Conservation (phyloP, 148 eudicot species). For the Salicornia ramosissima region DNA sequence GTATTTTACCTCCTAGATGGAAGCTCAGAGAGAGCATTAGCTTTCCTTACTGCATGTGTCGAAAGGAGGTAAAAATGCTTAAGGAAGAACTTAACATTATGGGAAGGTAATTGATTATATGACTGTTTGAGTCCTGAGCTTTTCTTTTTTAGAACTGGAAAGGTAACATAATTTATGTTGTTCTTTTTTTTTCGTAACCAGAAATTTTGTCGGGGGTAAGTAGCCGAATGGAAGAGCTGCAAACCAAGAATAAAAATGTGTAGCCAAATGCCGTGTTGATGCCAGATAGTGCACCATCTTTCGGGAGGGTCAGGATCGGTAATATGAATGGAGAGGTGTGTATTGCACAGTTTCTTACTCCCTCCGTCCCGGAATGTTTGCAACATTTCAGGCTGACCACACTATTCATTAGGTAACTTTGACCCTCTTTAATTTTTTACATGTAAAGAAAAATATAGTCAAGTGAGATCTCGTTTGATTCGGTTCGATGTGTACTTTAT, state of each 20-base stretch:
- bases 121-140: neutral
- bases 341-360: too few relatives aligned
- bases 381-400: too few relatives aligned
- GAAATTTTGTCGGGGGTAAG: neutral
- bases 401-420: neutral
- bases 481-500: too few relatives aligned
- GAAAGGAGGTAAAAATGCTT: slow-evolving; percentile 30
- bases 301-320: slow-evolving; percentile 4
- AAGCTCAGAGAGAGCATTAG: slow-evolving; percentile 51
- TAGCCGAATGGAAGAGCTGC: slow-evolving; percentile 22
- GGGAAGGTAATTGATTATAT: slow-evolving; percentile 25
- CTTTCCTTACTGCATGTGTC: slow-evolving; percentile 29
- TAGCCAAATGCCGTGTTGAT: slow-evolving; percentile 10
- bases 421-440: too few relatives aligned
- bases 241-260: slow-evolving; percentile 18
- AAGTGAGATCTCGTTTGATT: too few relatives aligned
- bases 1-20: slow-evolving; percentile 97
- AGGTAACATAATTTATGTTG: too few relatives aligned
- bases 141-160: too few relatives aligned
- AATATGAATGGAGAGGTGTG: slow-evolving; percentile 19
- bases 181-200: neutral
- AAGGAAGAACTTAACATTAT: slow-evolving; percentile 32
- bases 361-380: too few relatives aligned
- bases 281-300: slow-evolving; percentile 14
- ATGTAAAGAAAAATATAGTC: too few relatives aligned